Evolutionary conservation across 306 rosid genomes (phyloP), one percentile per base, ranked within the genome.

Genomic region (Quercus variabilis): DNA sequence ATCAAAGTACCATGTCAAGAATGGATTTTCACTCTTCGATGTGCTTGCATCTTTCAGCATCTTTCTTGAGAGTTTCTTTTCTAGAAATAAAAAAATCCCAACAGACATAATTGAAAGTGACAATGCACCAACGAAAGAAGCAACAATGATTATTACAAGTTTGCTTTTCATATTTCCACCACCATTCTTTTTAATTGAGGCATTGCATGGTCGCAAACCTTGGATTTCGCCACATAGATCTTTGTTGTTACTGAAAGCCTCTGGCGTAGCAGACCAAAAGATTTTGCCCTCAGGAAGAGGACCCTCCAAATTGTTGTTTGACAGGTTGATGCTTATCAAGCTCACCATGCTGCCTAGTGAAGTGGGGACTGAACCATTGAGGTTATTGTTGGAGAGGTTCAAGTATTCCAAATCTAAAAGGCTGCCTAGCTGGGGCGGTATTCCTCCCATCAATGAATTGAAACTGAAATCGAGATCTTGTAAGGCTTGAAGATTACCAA

Each of bases 401-500:
- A 80, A 51, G 43, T 49, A 80, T 67, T 80, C 84, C 41, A 84
- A 68, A 14, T 8, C 58, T 15, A 5, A 23, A 31, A 84, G 87
- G 54, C 33, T 76, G 4, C 79, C 76, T 52, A 84, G 38, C 26
- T 13, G 14, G 2, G 68, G 1, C 3, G 87, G 81, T 13, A 84
- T 84, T 0, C n/a, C 41, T 4, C 85, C 87, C 5, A 70, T 26
- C 6, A 80, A 43, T 18, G 84, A 76, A 59, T 84, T 84, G 28
- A 67, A 30, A 68, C 87, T 84, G 69, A 84, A 70, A 77, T 84
- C 85, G 1, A 68, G 58, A 71, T 33, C 74, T 41, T 80, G 82
- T 14, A 80, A 75, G 5, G 49, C 58, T 31, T 13, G 71, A 19
- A 84, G 79, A 23, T 78, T 75, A 18, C 74, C 73, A 30, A 76